Percentiles rank a stretch among this genome's conserved stretches.
Conservation (phyloP, 2,329 filamentous ascomycete genomes). For the Chaetomiaceae sp. region DNA sequence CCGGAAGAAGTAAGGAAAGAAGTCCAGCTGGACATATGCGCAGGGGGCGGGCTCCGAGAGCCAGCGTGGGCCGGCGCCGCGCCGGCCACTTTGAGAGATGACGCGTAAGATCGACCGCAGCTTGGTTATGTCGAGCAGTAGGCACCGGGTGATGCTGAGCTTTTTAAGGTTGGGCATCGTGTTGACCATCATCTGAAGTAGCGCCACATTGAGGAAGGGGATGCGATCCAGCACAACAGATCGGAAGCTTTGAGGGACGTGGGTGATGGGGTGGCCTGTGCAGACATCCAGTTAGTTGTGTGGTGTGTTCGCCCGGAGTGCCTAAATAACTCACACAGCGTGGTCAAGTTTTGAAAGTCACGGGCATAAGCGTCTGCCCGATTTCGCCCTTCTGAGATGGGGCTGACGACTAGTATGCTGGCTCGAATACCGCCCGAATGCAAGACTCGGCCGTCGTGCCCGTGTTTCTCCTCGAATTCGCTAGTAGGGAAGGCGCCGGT, state of each 20-base stretch:
- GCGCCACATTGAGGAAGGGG: conserved; percentile 11
- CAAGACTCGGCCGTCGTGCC: background rate
- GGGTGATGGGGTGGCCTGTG: conserved; percentile 2
- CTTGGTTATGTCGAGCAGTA: conserved; percentile 19
- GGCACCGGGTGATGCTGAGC: conserved; percentile 18
- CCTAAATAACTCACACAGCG: conserved; percentile 10
- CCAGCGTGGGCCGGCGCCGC: background rate
- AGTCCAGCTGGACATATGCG: conserved; percentile 17
- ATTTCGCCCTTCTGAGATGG: background rate
- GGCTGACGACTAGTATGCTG: conserved; percentile 9
- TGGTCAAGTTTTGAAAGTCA: conserved; percentile 2
- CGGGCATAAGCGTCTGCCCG: background rate
- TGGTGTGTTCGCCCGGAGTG: too few relatives aligned
- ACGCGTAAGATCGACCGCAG: conserved; percentile 12
- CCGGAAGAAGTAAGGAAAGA: conserved; percentile 17
- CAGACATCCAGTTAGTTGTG: too few relatives aligned
- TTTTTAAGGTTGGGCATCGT: conserved; percentile 19
- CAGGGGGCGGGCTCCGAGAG: background rate
- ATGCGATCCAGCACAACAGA: conserved; percentile 19
- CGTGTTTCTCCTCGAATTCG: background rate
- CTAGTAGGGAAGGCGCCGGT: background rate
- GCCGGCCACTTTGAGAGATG: conserved; percentile 1
- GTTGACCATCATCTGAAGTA: conserved; percentile 18
- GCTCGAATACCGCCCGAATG: conserved; percentile 2
- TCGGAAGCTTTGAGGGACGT: conserved; percentile 9